Evolutionary conservation across 805 yeast species (phyloP).

Genomic region (Monosporozyma aquatica): DNA sequence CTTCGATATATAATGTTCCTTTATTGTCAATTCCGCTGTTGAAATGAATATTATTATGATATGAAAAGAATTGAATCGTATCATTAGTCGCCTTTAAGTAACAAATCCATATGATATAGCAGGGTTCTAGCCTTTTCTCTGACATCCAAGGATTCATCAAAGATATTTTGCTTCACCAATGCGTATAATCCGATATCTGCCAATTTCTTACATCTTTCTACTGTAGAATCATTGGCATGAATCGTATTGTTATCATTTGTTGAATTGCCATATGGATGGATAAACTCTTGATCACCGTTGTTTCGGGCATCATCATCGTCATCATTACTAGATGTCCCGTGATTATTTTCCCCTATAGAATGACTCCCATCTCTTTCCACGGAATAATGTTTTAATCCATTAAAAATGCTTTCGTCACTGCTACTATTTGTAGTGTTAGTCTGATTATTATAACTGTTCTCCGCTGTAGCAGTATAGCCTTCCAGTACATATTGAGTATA

Average conservation of each 20-base stretch:
- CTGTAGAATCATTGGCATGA: constrained; percentile 16
- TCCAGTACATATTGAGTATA: constrained; percentile 20
- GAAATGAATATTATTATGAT: too few relatives aligned
- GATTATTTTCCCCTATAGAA: not conserved
- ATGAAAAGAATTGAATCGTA: too few relatives aligned
- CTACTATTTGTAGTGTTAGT: not conserved
- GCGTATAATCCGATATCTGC: constrained; percentile 24
- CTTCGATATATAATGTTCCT: too few relatives aligned
- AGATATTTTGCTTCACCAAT: constrained; percentile 21
- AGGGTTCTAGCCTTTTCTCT: constrained; percentile 28
- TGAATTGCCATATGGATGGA: constrained; percentile 2
- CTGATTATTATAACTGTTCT: not conserved
- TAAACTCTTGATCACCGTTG: not conserved
- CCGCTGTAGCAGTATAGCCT: constrained; percentile 5
- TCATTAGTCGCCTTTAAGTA: constrained; percentile 7
- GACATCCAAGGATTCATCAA: constrained; percentile 22
- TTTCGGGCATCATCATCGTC: not conserved
- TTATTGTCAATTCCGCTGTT: too few relatives aligned
- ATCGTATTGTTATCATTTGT: constrained; percentile 6
- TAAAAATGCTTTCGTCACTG: not conserved
- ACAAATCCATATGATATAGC: constrained; percentile 26
- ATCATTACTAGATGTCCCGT: not conserved
- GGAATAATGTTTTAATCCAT: not conserved
- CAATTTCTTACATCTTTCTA: constrained; percentile 24
- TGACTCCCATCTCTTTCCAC: not conserved